Base-by-base conservation (phyloP, 2,329 filamentous ascomycete genomes). In the Berkeleyomyces rouxiae region DNA sequence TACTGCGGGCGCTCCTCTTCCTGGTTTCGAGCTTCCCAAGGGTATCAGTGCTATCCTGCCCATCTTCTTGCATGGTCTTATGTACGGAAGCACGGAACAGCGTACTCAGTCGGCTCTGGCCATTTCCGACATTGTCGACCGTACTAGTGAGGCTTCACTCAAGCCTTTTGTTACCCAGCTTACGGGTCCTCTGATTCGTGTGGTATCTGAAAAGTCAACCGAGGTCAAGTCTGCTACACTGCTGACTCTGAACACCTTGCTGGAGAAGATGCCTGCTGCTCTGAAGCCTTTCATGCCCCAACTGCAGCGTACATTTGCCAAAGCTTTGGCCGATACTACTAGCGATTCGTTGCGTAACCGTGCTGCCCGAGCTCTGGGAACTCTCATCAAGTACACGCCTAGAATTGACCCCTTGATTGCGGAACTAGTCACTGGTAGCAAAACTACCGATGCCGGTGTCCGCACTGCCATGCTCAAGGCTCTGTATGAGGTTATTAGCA, bases 131-230 rank as follows among this genome's bases (percentile, higher is more conserved):
- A 88, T 99, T 67, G 87, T 97, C 67, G 93, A 97, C 75, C 85
- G 93, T 64, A 95, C 93, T 36, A 92, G 86, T 72, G 83, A 90
- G 67, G 86, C 90, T 64, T 85, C 91, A 23, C 78, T 99, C 66
- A 95, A 93, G 74, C 90, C 91, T 6, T 97, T 95, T 70, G 93
- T 99, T 65, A 96, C 92, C 39, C 91, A 96, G 70, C 96, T 99
- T 68, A 97, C 95, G 4, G 93, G 93, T 71, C 93, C 95, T 31
- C 82, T 99, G 61, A 99, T 99, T 73, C 88, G 93, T 81, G 92
- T 97, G 31, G 91, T 99, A 16, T 96, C 93, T 4, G 93, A 99
- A 73, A 85, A 92, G 66, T 96, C 93, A 2, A 90, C 90, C 2
- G 95, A 99, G 60, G 90, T 99, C 73, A 97, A 96, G 76, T 87